Evolutionary conservation across 2,329 filamentous ascomycete genomes (phyloP), one percentile per base, ranked within the genome.

Genomic region (Thermothelomyces thermophilus): DNA sequence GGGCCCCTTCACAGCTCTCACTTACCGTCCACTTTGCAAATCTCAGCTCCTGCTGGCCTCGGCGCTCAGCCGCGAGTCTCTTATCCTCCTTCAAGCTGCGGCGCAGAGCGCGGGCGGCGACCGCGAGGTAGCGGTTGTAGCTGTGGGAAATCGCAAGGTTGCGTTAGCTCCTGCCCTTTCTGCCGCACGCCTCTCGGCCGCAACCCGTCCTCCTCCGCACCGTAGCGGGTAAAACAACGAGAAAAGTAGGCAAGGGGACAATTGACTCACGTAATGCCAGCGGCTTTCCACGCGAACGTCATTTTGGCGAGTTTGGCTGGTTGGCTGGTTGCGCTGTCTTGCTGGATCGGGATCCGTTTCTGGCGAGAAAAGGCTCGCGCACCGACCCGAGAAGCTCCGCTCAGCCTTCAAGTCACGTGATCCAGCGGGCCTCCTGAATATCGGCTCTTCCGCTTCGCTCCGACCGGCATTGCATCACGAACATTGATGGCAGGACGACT

Each of bases 111-210:
- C 90, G 90, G 73, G 90, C 83, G 67, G 93, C 90, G 75, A 98
- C 82, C 68, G 90, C 84, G 70, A 98, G 84, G 84, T 96, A 97
- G 77, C 90, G 93, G 86, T 98, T 98, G 88, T 98, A 98, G 77
- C 93, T 98, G 71, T 52, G 5, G 16, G 24, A 26, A 49, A 19
- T 34, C 10, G 13, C 22, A 43, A 17, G 17, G 11, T 22, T 22
- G 20, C 36, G 50, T 53, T 53, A 53, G 49, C 20, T 20, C 28
- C 35, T 28, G 55, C 34, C 14, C 41, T 13, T 22, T 46, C 34
- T 24, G 13, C 16, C 39, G 24, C n/a, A 28, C 11, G 7, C 16
- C 24, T 17, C 22, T 28, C 31, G 41, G 45, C 31, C 16, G 14
- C 33, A n/a, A 35, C 17, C 53, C 58, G 56, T 50, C 55, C 42